Base-by-base conservation (phyloP, 2,329 filamentous ascomycete genomes). In the Emergomyces orientalis region DNA sequence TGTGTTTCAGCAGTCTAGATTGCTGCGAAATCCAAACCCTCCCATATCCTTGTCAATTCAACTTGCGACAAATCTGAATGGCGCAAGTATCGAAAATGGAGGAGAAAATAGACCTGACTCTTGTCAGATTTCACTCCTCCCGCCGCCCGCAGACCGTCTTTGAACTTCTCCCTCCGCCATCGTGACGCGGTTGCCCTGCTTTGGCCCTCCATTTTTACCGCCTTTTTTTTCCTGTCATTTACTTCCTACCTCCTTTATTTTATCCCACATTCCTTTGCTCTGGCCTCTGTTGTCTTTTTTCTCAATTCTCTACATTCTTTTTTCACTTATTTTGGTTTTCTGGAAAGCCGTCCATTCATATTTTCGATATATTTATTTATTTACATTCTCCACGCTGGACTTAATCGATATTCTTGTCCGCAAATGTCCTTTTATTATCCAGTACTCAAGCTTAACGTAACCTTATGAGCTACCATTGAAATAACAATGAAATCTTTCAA, bases 281-380 rank as follows among this genome's bases (percentile, higher is more conserved):
- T 49, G 63, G 57, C 52, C 61, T 22, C 52, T 17, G 14, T 25
- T 41, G 22, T 49, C 2, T 14, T 39, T 11, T 60, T 47, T 25
- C 49, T 63, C 37, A 47, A 37, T 39, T 62, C 39, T 39, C 52
- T 56, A 34, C 62, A 7, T 25, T 22, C 34, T 45, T 63, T 62
- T 41, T 55, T 45, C 30, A n/a, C 13, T 55, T 13, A 27, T 34
- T 54, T 9, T 60, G 62, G 73, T 68, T 72, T 74, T 76, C 74
- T 72, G 74, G 75, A 75, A 77, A 72, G 72, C 71, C 65, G 69
- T 75, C 70, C 72, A 66, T 71, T 75, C 74, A 34, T 73, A n/a
- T 75, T 70, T 13, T 37, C 41, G 43, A 14, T 17, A 30, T 62
- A 19, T 7, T 22, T 63, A 22, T 61, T 52, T 60, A 39, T 62